Evolutionary conservation across 2,329 filamentous ascomycete genomes (phyloP), one percentile per base, ranked within the genome.

Genomic region (Tolypocladium ovalisporum): DNA sequence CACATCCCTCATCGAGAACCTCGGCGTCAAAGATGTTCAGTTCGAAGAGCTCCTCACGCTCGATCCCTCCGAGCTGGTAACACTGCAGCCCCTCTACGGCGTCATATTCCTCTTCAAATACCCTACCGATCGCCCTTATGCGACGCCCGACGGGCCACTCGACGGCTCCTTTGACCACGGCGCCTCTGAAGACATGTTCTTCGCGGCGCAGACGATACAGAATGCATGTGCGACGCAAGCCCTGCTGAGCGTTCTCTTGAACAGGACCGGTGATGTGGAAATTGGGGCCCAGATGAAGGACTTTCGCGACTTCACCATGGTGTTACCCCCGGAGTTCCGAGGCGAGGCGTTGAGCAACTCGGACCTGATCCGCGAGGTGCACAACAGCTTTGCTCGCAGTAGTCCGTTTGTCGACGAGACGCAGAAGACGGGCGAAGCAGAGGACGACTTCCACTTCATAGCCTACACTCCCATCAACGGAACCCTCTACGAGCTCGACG

Each of bases 101-200:
- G 90, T 99, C 64, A 97, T 99, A 68, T 99, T 99, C 75, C 89
- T 99, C 71, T 99, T 99, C 85, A 97, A 97, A 76, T 99, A 89
- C 75, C 89, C 84, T 54, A 91, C 85, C 60, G 85, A 88, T 69
- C 82, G 73, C 60, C 82, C 78, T 65, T 87, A 79, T 76, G 83
- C 76, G 40, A 73, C 72, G 60, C 75, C 80, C 47, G 79, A 83
- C 57, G 81, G 81, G 51, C 91, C 92, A 0, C 82, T 85, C 62
- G 92, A 97, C 71, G 94, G 94, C 60, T 79, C 76, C 37, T 96
- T 90, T 72, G 91, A 97, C 75, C 78, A 84, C 64, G 79, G 78
- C 19, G 90, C 90, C 17, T 78, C 88, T 22, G 85, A 90, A 61
- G 79, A 82, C 60, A 80, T 96, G 66, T 99, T 96, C 80, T 99